Conservation (phyloP, 176 grass and related monocot species). For the Zizania latifolia region DNA sequence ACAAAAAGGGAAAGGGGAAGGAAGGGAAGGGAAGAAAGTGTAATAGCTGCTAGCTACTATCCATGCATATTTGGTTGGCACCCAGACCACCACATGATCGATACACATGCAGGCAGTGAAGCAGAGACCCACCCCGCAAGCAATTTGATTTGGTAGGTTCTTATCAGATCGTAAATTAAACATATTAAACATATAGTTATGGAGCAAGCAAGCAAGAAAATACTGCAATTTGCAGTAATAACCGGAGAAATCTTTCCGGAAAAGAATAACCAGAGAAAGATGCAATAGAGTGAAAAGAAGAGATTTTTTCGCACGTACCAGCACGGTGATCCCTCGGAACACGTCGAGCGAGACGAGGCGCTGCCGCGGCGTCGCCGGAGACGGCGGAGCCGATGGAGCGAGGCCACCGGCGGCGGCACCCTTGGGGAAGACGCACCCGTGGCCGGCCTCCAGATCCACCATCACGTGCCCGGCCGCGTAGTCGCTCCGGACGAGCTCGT, state of each 20-base stretch:
- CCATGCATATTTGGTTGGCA: constrained; percentile 12
- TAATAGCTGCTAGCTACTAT: background rate
- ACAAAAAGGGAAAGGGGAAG: constrained; percentile 24
- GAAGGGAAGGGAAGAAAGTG: background rate
- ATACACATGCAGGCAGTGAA: background rate
- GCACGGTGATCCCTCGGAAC: constrained; percentile 65
- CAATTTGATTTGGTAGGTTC: background rate
- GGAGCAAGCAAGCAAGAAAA: background rate
- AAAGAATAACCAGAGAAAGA: too few species aligned
- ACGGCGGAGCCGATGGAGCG: background rate
- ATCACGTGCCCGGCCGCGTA: background rate
- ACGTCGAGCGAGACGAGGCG: constrained; percentile 78
- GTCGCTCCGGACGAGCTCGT: constrained; percentile 53
- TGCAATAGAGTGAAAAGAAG: too few species aligned
- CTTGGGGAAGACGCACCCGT: background rate
- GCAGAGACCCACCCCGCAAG: constrained; percentile 16
- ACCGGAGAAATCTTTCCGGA: background rate
- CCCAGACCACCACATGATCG: background rate
- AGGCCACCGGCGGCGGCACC: too few species aligned
- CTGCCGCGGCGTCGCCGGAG: background rate
- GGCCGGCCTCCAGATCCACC: constrained; percentile 42
- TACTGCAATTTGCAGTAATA: background rate
- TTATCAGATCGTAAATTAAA: background rate
- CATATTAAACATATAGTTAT: too few species aligned
- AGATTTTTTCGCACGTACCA: constrained; percentile 25